phyloP scores from a whole-genome alignment of 331 rosid species.

The Rosa hybrid region DNA sequence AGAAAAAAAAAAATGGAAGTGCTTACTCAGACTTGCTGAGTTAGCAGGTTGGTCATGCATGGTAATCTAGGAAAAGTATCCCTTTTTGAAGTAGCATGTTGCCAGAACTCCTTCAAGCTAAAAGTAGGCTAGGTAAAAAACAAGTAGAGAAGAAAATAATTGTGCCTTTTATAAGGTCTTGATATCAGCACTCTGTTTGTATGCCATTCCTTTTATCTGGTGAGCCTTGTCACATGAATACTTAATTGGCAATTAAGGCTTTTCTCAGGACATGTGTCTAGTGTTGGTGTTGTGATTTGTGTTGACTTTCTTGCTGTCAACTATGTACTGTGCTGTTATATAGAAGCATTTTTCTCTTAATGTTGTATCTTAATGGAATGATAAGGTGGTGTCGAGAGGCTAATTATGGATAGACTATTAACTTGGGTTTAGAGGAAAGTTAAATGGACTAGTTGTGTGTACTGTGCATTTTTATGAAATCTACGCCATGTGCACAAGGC shows the following conservation, averaged over 20 bases:
- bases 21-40: neutral
- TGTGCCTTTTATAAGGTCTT: too few relatives aligned
- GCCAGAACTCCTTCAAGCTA: neutral
- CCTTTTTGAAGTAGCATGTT: constrained; percentile 2
- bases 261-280: neutral
- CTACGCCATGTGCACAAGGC: neutral
- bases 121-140: constrained; percentile 4
- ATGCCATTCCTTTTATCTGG: neutral
- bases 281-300: neutral
- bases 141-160: neutral
- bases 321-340: neutral
- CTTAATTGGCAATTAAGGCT: neutral
- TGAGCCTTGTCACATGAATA: neutral
- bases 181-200: neutral
- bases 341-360: neutral
- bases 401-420: neutral
- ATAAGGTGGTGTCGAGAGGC: neutral
- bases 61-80: neutral
- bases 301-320: neutral
- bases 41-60: neutral
- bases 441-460: neutral
- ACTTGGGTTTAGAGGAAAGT: neutral
- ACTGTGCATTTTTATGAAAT: neutral
- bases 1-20: neutral
- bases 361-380: neutral